Evolutionary conservation across 1,284 basidiomycete genomes (phyloP).

Genomic region (Inonotus obliquus): DNA sequence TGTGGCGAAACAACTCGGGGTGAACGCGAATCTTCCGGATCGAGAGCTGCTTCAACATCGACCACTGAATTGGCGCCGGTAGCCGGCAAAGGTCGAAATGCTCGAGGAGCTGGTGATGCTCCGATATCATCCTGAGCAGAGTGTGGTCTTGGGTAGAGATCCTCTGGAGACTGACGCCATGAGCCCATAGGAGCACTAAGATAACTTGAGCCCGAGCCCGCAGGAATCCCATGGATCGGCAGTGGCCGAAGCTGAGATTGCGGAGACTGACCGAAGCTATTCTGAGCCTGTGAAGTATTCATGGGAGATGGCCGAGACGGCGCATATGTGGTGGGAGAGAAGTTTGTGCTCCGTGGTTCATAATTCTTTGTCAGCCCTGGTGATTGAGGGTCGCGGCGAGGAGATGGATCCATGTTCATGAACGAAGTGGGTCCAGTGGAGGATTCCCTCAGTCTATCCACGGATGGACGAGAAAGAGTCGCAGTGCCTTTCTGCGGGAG

Average conservation of each 20-base stretch:
- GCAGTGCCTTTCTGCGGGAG: constrained; percentile 29
- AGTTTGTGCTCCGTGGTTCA: constrained; percentile 11
- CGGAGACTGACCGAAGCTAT: constrained; percentile 3
- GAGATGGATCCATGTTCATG: constrained; percentile 15
- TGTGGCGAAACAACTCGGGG: constrained; percentile 13
- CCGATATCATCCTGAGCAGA: constrained; percentile 48
- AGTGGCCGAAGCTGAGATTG: constrained; percentile 28
- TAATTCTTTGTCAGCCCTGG: constrained; percentile 13
- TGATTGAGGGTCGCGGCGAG: constrained; percentile 15
- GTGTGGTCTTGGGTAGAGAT: constrained; percentile 53
- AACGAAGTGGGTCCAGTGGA: constrained; percentile 11
- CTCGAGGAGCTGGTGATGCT: constrained; percentile 34
- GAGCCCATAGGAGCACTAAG: not conserved
- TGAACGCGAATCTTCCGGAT: constrained; percentile 14
- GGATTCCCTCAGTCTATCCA: constrained; percentile 13
- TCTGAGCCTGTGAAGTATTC: constrained; percentile 13
- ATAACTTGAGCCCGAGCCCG: constrained; percentile 20
- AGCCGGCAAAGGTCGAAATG: constrained; percentile 15
- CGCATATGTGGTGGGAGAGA: constrained; percentile 15
- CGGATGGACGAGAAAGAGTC: constrained; percentile 13
- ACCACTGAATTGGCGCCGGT: constrained; percentile 9
- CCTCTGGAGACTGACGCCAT: constrained; percentile 30
- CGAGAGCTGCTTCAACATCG: constrained; percentile 11
- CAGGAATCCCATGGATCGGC: constrained; percentile 32
- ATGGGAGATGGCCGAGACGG: constrained; percentile 10